Evolutionary conservation across 345 rosid genomes (phyloP), one percentile per base, ranked within the genome.

Genomic region (Psidium guajava): DNA sequence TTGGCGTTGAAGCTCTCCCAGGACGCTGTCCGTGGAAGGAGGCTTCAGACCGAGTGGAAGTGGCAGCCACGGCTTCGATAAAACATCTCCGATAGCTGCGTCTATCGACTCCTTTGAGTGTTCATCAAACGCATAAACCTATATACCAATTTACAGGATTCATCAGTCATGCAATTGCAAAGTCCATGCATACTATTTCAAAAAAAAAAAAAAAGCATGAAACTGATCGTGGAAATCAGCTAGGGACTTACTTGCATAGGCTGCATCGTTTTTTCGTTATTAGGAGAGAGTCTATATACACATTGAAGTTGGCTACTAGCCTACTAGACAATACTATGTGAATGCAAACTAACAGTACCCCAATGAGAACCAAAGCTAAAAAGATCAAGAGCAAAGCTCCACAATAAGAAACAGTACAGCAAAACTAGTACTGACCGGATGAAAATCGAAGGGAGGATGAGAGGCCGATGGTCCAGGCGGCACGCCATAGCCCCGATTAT

Each of bases 41-140:
- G 98, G 94, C 86, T 93, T 95, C 27, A 95, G 89, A 25, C 98
- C 97, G 0, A 97, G 90, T 53, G 99, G 99, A 83, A 95, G 98
- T 44, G 98, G 98, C 90, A 88, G 93, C 98, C 98, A 95, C 84
- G 99, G 99, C 87, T 97, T 95, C 11, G 96, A 84, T 88, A 97
- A 90, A 84, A 90, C 99, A 88, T 97, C 98, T 88, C 94, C 98
- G 11, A 97, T 90, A 51, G 95, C 98, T 22, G 96, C 98, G 81
- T 97, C 98, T 84, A 97, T 89, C 89, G 95, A 94, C 91, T 97
- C 98, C 36, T 91, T 96, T 18, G 98, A 93, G 98, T 97, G 95
- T 86, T 25, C 54, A 27, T 75, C 21, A 2, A 83, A 73, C 49
- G 36, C 82, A 61, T 61, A 69, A 73, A 11, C 54, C 56, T 54